Evolutionary conservation across 441 rosid species (phyloP), one percentile per base, ranked within the genome.

Genomic region (Croton laevigatus): DNA sequence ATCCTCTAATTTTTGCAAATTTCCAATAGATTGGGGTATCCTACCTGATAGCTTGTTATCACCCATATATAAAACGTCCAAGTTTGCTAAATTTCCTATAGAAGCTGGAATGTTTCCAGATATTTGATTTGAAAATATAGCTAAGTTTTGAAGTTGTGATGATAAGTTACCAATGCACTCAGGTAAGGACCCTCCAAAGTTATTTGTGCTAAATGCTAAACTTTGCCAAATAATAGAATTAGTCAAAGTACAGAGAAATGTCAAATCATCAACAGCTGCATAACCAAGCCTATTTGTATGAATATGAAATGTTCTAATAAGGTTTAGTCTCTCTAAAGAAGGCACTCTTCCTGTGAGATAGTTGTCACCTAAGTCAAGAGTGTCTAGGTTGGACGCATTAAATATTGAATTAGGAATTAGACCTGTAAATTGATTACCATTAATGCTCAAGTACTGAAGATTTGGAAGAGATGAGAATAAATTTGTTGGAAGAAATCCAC

Each of bases 21-120:
- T 83, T 0, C 80, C 81, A 36, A 87, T 49, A 17, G 75, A 59
- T 2, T 76, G 16, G 5, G 88, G 87, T 66, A 84, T 72, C 44
- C 53, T 36, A 12, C 85, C 85, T 8, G 81, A 61, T 7, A 82
- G 38, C 19, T 40, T 42, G 42, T 80, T 82, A 19, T 13, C 2
- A 0, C 57, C 23, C 13, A 75, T 1, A 12, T 17, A 60, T 52
- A 80, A 12, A n/a, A 23, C 0, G 17, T 59, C 76, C 32, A 84
- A 71, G 59, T 44, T 69, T 44, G 46, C 53, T 1, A 84, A 78
- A 36, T 77, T 75, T 11, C 71, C 46, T 9, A 83, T 59, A 11
- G n/a, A 78, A n/a, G 40, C n/a, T 3, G 82, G 85, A 22, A 85
- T 71, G 6, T 12, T 68, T 48, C 76, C 76, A n/a, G n/a, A n/a